These are phyloP conservation scores for Dictyostelium citrinum DNA, from an alignment of 78 protist species.

Conservation along the genomic window DNA sequence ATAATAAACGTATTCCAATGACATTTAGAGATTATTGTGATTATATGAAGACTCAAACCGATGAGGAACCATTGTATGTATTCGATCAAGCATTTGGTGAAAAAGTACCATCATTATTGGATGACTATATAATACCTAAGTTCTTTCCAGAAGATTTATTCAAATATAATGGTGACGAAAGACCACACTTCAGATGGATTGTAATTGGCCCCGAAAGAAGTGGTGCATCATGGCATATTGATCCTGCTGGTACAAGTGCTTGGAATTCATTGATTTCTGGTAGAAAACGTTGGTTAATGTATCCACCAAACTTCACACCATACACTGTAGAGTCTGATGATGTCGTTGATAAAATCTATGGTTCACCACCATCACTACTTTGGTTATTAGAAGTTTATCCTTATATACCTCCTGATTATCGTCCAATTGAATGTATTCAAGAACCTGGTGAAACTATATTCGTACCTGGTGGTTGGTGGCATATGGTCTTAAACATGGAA, in stretches of 20 bases:
- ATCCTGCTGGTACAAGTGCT: conserved; percentile 80
- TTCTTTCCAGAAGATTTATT: conserved; percentile 77
- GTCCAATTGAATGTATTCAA: conserved; percentile 73
- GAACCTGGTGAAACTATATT: conserved; percentile 81
- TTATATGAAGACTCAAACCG: conserved; percentile 49
- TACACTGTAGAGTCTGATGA: conserved; percentile 36
- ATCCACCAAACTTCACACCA: conserved; percentile 72
- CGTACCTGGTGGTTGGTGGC: conserved; percentile 88
- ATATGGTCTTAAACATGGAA: conserved; percentile 78
- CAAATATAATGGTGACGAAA: background rate
- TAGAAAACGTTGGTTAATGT: conserved; percentile 76
- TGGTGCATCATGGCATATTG: conserved; percentile 82
- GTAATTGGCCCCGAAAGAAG: conserved; percentile 74
- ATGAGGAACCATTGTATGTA: conserved; percentile 79
- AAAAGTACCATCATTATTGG: conserved; percentile 42
- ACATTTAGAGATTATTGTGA: conserved; percentile 32
- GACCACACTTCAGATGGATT: conserved; percentile 80
- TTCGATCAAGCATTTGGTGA: conserved; percentile 78
- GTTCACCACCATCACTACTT: conserved; percentile 38
- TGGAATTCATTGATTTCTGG: conserved; percentile 73
- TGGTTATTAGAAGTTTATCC: conserved; percentile 80
- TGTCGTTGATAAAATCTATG: conserved; percentile 43
- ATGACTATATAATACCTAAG: conserved; percentile 34
- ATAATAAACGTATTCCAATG: conserved; percentile 53
- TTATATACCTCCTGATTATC: conserved; percentile 58